Percentiles rank a stretch among this genome's conserved stretches.
Evolutionary conservation across 2,329 filamentous ascomycete genomes (phyloP).

Genomic region (Thermothelomyces thermophilus): DNA sequence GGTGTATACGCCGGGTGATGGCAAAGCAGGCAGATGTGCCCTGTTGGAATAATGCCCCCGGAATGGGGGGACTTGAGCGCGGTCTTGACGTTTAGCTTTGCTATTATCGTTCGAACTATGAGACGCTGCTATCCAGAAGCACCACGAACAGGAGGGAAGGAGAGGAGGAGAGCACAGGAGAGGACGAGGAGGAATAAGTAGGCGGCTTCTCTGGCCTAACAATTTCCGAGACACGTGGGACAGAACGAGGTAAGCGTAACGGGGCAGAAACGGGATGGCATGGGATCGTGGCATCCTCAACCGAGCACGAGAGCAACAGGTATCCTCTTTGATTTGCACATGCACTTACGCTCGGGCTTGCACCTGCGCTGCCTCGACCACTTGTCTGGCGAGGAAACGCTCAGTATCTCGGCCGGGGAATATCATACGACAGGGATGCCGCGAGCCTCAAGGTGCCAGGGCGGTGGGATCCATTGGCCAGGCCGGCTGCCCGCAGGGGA

Average conservation of each 20-base stretch:
- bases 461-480: conserved; percentile 17
- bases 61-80: conserved; percentile 19
- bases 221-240: conserved; percentile 17
- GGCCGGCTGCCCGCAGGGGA: conserved; percentile 9
- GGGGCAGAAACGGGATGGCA: conserved; percentile 1
- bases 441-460: conserved; percentile 5
- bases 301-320: not conserved
- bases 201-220: conserved; percentile 11
- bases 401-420: conserved; percentile 10
- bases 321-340: conserved; percentile 1
- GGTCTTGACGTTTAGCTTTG: conserved; percentile 3
- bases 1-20: not conserved
- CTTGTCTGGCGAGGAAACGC: conserved; percentile 2
- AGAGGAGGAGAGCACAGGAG: conserved; percentile 1
- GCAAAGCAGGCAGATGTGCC: conserved; percentile 12
- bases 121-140: conserved; percentile 1
- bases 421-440: conserved; percentile 13
- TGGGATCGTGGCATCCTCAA: conserved; percentile 1
- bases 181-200: conserved; percentile 16
- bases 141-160: too few relatives aligned
- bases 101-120: conserved; percentile 4
- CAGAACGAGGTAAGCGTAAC: conserved; percentile 12
- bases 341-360: conserved; percentile 3
- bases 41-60: conserved; percentile 20
- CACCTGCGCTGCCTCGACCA: not conserved